phyloP scores from a whole-genome alignment of 768 basidiomycete genomes.

The Suillus alpinus region DNA sequence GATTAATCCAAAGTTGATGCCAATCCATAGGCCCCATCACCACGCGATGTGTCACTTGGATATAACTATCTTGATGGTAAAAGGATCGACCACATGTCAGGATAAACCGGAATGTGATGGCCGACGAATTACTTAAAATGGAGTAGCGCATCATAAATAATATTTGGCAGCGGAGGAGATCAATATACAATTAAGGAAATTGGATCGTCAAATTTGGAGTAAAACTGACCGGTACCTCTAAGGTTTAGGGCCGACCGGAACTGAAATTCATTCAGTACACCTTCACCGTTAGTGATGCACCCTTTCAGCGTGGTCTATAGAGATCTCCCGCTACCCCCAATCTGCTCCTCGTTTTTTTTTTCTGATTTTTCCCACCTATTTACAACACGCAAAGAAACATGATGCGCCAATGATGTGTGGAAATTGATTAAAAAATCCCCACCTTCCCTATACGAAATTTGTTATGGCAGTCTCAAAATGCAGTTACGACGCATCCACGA shows the following conservation, averaged over 20 bases:
- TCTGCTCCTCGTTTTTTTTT: conserved; percentile 2
- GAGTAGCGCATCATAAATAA: conserved; percentile 18
- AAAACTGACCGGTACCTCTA: conserved; percentile 2
- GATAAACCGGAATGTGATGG: conserved; percentile 20
- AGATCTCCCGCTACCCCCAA: not conserved
- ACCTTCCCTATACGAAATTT: conserved; percentile 40
- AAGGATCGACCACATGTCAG: conserved; percentile 21
- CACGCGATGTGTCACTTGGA: conserved; percentile 25
- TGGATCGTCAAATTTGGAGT: conserved; percentile 24
- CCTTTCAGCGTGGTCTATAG: too few species aligned
- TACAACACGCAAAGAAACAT: conserved; percentile 21
- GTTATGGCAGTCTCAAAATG: conserved; percentile 39
- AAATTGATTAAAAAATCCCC: conserved; percentile 43
- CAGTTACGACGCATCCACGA: conserved; percentile 52
- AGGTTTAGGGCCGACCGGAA: conserved; percentile 8
- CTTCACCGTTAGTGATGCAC: too few species aligned
- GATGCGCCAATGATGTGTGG: conserved; percentile 30
- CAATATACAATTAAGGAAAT: conserved; percentile 15
- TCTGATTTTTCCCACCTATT: conserved; percentile 18
- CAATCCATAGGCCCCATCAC: conserved; percentile 2
- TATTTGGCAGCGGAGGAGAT: conserved; percentile 9
- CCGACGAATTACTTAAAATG: conserved; percentile 24
- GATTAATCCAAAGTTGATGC: conserved; percentile 3
- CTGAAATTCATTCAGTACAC: not conserved
- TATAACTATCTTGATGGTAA: conserved; percentile 16